Evolutionary conservation across 768 basidiomycete species (phyloP), one percentile per base, ranked within the genome.

Genomic region (Leucogyrophana mollusca): DNA sequence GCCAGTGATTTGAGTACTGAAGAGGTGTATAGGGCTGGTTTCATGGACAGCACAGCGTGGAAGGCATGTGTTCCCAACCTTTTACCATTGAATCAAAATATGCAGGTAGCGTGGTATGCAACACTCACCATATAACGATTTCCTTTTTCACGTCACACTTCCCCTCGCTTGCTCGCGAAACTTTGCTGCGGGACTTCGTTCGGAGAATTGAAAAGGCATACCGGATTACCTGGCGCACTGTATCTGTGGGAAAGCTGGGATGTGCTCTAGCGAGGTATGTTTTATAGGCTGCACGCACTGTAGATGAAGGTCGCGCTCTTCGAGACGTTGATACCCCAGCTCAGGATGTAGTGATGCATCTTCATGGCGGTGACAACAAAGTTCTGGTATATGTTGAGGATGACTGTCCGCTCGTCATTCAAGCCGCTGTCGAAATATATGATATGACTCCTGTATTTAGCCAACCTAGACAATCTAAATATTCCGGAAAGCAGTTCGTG

Each of bases 61-160:
- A 94, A 94, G 3, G 93, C 93, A 50, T 85, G 83, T 37, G 74
- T 75, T 34, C 90, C 89, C 18, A 94, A 76, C 90, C 92, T 94
- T 34, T 24, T 43, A 22, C 46, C 16, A 34, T 33, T 49, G 24
- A 58, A 40, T 34, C 30, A 20, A 47, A 16, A 18, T 8, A 39
- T 32, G 40, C 44, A 25, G 23, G 16, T 5, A 39, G 24, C 25
- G 16, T 34, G 9, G 9, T 25, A 13, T 22, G 33, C 9, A 34
- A 45, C 16, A 54, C 77, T 55, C 54, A 90, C 90, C 90, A 93
- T 25, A 73, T 54, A 16, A 87, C 75, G 22, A 76, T 66, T 3
- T 58, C 50, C 58, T 78, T 82, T 45, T 76, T 68, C 43, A 85
- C 61, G 11, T 65, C 60, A n/a, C 73, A 76, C 34, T 48, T 61